Percentiles rank a stretch among this genome's conserved stretches.
Evolutionary conservation across 257 asterid species (phyloP).

Genomic region (Petrea volubilis): DNA sequence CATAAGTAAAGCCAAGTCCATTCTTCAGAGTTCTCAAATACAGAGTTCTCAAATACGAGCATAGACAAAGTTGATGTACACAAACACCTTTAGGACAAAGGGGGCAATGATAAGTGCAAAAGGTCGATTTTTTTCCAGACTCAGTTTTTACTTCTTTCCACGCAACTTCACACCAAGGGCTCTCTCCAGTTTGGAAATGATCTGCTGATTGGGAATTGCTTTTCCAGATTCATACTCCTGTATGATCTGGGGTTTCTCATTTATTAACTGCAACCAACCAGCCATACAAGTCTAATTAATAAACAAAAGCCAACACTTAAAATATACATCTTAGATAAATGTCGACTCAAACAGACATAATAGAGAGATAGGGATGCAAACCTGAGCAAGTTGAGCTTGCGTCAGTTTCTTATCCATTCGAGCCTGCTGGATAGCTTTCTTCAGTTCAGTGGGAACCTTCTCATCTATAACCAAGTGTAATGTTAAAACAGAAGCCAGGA

Average conservation of each 20-base stretch:
- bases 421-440: slow-evolving; percentile 83
- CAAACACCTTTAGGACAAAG: slow-evolving; percentile 33
- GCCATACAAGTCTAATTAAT: neutral
- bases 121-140: slow-evolving; percentile 13
- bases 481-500: neutral
- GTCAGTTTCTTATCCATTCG: slow-evolving; percentile 85
- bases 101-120: slow-evolving; percentile 21
- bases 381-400: slow-evolving; percentile 94
- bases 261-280: slow-evolving; percentile 55
- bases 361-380: slow-evolving; percentile 15
- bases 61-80: slow-evolving; percentile 35
- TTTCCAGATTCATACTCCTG: slow-evolving; percentile 57
- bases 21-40: slow-evolving; percentile 21
- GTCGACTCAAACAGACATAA: neutral
- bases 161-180: slow-evolving; percentile 80
- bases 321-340: neutral
- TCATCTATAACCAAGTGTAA: slow-evolving; percentile 47
- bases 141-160: slow-evolving; percentile 64
- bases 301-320: neutral
- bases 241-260: slow-evolving; percentile 59
- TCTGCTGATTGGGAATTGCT: slow-evolving; percentile 64
- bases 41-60: slow-evolving; percentile 13
- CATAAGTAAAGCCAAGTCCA: slow-evolving; percentile 36
- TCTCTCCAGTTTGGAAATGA: slow-evolving; percentile 84
- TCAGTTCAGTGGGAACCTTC: slow-evolving; percentile 82